These are phyloP conservation scores for Candida ascalaphidarum DNA, from an alignment of 805 yeast species.

Conservation along the genomic window DNA sequence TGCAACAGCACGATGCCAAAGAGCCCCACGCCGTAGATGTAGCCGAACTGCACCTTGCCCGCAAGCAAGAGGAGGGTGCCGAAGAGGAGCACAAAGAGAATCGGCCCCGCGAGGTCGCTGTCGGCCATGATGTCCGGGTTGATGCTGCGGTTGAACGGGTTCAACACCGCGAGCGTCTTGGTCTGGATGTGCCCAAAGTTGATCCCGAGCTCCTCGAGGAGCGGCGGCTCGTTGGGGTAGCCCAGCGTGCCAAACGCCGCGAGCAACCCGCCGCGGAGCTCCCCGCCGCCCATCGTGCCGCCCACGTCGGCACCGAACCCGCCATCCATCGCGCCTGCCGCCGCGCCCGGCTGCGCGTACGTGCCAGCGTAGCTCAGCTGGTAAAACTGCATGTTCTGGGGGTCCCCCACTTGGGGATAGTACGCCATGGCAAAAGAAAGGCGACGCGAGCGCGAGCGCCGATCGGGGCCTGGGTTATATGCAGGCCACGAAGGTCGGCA, in stretches of 20 bases:
- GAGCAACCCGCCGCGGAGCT: conserved; percentile 64
- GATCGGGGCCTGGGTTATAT: too few species aligned
- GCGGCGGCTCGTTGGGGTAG: conserved; percentile 90
- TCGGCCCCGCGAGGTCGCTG: conserved; percentile 92
- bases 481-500: too few species aligned
- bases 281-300: conserved; percentile 35
- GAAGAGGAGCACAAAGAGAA: conserved; percentile 77
- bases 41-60: conserved; percentile 95
- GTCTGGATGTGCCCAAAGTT: conserved; percentile 80
- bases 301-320: conserved; percentile 31
- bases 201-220: conserved; percentile 88
- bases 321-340: conserved; percentile 31
- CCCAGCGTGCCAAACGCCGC: conserved; percentile 94
- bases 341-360: conserved; percentile 13
- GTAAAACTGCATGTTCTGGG: conserved; percentile 34
- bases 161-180: conserved; percentile 80
- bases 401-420: conserved; percentile 23
- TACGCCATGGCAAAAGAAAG: too few species aligned
- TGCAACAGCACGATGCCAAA: conserved; percentile 85
- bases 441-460: too few species aligned
- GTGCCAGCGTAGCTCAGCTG: conserved; percentile 29
- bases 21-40: conserved; percentile 91
- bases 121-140: conserved; percentile 75
- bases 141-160: conserved; percentile 55
- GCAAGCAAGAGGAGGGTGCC: conserved; percentile 76